phyloP scores from a whole-genome alignment of 2,329 filamentous ascomycete species.

The Trichoderma endophyticum region DNA sequence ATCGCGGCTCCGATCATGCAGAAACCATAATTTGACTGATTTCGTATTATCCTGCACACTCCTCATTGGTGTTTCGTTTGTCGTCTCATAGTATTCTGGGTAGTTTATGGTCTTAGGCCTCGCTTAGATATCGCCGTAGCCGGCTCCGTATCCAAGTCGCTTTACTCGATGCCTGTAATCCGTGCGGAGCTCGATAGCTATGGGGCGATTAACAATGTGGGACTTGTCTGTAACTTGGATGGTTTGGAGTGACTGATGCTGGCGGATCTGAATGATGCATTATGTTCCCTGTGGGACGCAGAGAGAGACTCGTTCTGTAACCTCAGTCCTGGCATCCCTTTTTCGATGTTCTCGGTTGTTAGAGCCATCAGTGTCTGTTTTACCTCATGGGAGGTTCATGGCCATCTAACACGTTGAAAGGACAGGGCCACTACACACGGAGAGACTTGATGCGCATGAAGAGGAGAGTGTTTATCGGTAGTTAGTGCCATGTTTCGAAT shows the following conservation, averaged over 20 bases:
- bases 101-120: not conserved
- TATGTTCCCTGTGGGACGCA: not conserved
- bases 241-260: not conserved
- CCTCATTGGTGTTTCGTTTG: not conserved
- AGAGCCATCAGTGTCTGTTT: not conserved
- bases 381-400: not conserved
- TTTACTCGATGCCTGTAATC: not conserved
- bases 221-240: not conserved
- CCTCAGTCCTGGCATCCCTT: not conserved
- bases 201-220: not conserved
- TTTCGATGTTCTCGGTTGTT: not conserved
- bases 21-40: conserved; percentile 4
- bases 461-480: not conserved
- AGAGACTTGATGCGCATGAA: not conserved
- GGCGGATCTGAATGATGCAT: not conserved
- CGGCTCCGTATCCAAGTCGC: not conserved
- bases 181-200: not conserved
- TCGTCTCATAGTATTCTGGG: not conserved
- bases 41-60: not conserved
- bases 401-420: not conserved
- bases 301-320: not conserved
- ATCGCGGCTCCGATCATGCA: not conserved
- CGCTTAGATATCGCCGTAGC: not conserved
- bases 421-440: not conserved
- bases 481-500: not conserved